A percentile compares a stretch with the other conserved stretches of the same genome.
These are phyloP conservation scores for barley (Hordeum vulgare) DNA, from an alignment of 176 grass and related monocot genomes.

Conservation along the genomic window MorexV3_pseudomolecules_assembly NC_058524.1:166961644-166962143, in stretches of 20 bases:
- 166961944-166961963: background rate
- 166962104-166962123: background rate
- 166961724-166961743: conserved; percentile 23
- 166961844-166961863: conserved; percentile 63
- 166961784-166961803: conserved; percentile 9
- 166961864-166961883: conserved; percentile 91
- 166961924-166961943: background rate
- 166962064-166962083: background rate
- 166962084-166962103: background rate
- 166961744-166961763: conserved; percentile 25
- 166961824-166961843: conserved; percentile 67
- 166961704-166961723: conserved; percentile 36
- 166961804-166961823: conserved; percentile 13
- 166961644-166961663: background rate
- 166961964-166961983: background rate
- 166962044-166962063: background rate
- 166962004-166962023: background rate
- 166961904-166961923: conserved; percentile 67
- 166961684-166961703: conserved; percentile 71
- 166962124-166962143: background rate
- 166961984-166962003: background rate
- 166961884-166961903: conserved; percentile 82
- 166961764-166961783: conserved; percentile 12
- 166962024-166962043: background rate
- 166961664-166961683: conserved; percentile 13